These are phyloP conservation scores for Hypoxylon sp. DNA, from an alignment of 2,329 filamentous ascomycete species.

Conservation along the genomic window DNA sequence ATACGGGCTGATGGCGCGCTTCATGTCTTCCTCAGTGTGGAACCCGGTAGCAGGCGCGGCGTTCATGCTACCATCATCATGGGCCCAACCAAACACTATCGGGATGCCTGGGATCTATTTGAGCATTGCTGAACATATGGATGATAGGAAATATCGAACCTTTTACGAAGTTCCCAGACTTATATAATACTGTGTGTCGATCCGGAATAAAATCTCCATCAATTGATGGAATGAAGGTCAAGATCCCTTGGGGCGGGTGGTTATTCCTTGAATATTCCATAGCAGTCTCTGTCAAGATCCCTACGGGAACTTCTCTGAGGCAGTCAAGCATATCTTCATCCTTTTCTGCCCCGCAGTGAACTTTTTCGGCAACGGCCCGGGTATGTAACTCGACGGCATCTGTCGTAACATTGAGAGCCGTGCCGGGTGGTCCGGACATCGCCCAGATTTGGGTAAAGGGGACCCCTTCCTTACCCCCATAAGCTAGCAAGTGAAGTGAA, in stretches of 20 bases:
- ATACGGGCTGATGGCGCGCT: conserved; percentile 39
- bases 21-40: conserved; percentile 47
- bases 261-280: conserved; percentile 49
- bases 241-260: conserved; percentile 47
- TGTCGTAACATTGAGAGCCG: conserved; percentile 51
- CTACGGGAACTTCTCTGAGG: conserved; percentile 30
- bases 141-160: not conserved
- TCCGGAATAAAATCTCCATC: conserved; percentile 50
- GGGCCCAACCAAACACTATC: conserved; percentile 47
- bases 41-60: conserved; percentile 42
- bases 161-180: conserved; percentile 30
- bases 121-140: not conserved
- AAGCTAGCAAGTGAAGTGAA: conserved; percentile 49
- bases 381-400: conserved; percentile 51
- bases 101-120: conserved; percentile 38
- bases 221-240: conserved; percentile 51
- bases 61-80: conserved; percentile 50
- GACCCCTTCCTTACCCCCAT: conserved; percentile 50
- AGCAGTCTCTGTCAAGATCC: conserved; percentile 44
- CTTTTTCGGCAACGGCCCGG: conserved; percentile 36
- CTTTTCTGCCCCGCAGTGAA: not conserved
- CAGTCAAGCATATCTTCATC: not conserved
- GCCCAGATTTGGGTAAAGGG: conserved; percentile 53
- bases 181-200: conserved; percentile 45
- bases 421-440: conserved; percentile 55